These are phyloP conservation scores for Mrakia blollopis DNA, from an alignment of 768 basidiomycete species.

Conservation along the genomic window DNA sequence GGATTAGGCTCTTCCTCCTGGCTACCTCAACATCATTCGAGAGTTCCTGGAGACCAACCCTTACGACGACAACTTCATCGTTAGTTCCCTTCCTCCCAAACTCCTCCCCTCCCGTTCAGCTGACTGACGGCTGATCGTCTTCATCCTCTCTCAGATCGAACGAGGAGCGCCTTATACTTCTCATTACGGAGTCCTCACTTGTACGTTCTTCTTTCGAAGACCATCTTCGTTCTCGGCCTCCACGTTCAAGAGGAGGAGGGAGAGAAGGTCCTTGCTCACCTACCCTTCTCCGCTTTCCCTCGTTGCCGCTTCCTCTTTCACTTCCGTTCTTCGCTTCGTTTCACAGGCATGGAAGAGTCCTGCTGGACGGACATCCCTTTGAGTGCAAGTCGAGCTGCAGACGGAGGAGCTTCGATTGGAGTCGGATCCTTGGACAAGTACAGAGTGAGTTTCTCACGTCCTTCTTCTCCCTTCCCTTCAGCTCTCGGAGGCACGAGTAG, in stretches of 20 bases:
- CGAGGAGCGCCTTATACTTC: not conserved
- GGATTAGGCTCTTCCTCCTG: not conserved
- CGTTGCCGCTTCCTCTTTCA: not conserved
- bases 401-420: not conserved
- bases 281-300: not conserved
- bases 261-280: not conserved
- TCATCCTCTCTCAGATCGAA: not conserved
- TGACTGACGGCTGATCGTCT: not conserved
- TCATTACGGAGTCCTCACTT: slow-evolving; percentile 4
- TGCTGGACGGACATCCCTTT: slow-evolving; percentile 13
- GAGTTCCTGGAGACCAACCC: not conserved
- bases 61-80: slow-evolving; percentile 13
- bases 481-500: not conserved
- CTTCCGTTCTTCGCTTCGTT: not conserved
- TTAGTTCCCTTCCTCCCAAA: not conserved
- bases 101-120: not conserved
- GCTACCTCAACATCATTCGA: not conserved
- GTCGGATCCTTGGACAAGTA: slow-evolving; percentile 6
- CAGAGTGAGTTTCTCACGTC: slow-evolving; percentile 1
- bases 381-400: not conserved
- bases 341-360: slow-evolving; percentile 24
- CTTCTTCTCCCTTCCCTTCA: not conserved
- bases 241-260: not conserved
- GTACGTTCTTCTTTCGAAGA: not conserved
- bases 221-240: not conserved